phyloP scores from a whole-genome alignment of 805 yeast species.

The Myxozyma mucilagina region DNA sequence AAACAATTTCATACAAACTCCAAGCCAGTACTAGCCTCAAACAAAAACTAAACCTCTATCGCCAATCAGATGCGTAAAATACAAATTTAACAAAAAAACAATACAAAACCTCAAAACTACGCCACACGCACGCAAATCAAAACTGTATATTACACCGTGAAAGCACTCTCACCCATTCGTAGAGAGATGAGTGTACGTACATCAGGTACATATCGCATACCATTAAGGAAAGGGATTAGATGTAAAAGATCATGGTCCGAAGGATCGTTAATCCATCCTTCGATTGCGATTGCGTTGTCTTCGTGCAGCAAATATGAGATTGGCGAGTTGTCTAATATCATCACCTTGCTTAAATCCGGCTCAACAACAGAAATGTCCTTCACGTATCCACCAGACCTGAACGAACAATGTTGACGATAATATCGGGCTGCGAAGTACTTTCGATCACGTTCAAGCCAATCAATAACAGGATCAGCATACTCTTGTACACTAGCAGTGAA shows the following conservation, averaged over 20 bases:
- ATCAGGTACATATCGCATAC: slow-evolving; percentile 78
- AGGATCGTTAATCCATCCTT: slow-evolving; percentile 99
- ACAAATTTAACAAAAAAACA: not conserved
- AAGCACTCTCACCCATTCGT: slow-evolving; percentile 32
- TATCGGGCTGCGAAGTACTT: slow-evolving; percentile 57
- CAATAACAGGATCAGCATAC: slow-evolving; percentile 96
- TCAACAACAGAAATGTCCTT: slow-evolving; percentile 61
- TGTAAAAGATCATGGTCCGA: slow-evolving; percentile 80
- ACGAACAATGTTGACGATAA: slow-evolving; percentile 78
- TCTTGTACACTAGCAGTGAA: slow-evolving; percentile 94
- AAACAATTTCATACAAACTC: not conserved
- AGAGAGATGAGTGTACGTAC: slow-evolving; percentile 76
- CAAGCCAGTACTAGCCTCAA: no score
- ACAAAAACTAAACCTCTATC: no score
- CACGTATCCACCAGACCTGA: slow-evolving; percentile 77
- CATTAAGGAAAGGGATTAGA: slow-evolving; percentile 73
- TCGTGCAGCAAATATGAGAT: slow-evolving; percentile 80
- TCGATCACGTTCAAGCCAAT: slow-evolving; percentile 76
- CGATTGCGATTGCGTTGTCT: slow-evolving; percentile 87
- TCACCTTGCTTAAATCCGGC: slow-evolving; percentile 63
- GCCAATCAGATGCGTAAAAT: no score
- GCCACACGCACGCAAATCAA: no score
- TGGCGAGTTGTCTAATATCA: slow-evolving; percentile 92
- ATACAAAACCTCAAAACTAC: not conserved
- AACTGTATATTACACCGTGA: not conserved